A percentile compares a stretch with the other conserved stretches of the same genome.
Conservation (phyloP, 768 basidiomycete species). For the Mycena latifolia region DNA sequence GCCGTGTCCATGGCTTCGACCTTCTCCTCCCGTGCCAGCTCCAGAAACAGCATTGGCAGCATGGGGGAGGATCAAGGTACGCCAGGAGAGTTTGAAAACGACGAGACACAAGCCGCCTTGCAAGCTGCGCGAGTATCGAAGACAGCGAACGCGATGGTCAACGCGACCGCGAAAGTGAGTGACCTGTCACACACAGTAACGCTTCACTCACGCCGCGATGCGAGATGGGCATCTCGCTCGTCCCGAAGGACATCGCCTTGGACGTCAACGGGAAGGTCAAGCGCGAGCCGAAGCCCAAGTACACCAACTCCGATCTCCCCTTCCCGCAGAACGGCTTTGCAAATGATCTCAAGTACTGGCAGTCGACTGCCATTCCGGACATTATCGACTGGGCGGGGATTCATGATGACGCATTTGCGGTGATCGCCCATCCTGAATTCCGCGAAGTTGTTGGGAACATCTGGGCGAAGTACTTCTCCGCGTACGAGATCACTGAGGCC, state of each 20-base stretch:
- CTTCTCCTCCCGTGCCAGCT: no score
- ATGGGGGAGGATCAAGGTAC: no score
- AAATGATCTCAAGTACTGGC: neutral
- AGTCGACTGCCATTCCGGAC: neutral
- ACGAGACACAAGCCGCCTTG: no score
- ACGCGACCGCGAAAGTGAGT: slow-evolving; percentile 15
- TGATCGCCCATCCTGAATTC: neutral
- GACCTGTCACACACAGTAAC: neutral
- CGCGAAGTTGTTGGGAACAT: neutral
- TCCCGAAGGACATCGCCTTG: neutral
- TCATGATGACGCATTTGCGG: neutral
- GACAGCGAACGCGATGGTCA: neutral
- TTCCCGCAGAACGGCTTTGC: slow-evolving; percentile 3
- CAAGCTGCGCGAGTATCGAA: no score
- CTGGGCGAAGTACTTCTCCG: neutral
- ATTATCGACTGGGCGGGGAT: neutral
- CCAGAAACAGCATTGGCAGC: no score
- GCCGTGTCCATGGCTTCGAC: no score
- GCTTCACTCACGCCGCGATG: neutral
- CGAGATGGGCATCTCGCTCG: slow-evolving; percentile 19
- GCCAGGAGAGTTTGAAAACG: no score
- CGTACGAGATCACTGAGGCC: neutral
- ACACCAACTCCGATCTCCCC: slow-evolving; percentile 19
- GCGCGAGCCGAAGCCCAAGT: neutral
- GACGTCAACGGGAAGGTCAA: slow-evolving; percentile 14